Evolutionary conservation across 257 asterid species (phyloP), one percentile per base, ranked within the genome.

Genomic region (Rauvolfia tetraphylla): DNA sequence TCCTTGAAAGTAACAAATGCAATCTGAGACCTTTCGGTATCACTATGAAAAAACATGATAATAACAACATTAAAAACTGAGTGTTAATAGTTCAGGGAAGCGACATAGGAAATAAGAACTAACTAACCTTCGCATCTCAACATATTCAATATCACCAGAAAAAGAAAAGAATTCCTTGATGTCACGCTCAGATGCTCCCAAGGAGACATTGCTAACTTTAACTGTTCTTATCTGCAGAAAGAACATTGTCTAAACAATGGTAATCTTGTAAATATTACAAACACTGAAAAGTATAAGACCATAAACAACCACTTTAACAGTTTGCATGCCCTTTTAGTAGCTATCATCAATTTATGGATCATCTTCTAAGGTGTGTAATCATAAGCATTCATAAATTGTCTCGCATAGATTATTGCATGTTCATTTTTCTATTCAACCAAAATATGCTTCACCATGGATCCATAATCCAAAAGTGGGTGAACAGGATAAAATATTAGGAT

Each of bases 1-100:
- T 95, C 98, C 87, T 90, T 92, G 90, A 95, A 92, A 54, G 98
- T 92, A 58, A 95, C 99, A 86, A 78, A 94, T 73, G 98, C 98
- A 84, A 85, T 83, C 85, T 94, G 98, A 51, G 89, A 89, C 76
- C 90, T 86, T 79, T 85, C 97, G n/a, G 98, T 91, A 72, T 89
- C 95, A 85, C 99, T 94, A 81, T 80, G 85, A 33, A 56, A 67
- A 72, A 53, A 83, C 68, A 51, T 33, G 74, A 54, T 20, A 68
- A n/a, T 10, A 22, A 34, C 54, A 66, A 61, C 22, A 70, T 73
- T 25, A 73, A 68, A 23, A 71, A 18, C 27, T 51, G 48, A 61
- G 33, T 46, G 33, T 31, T 61, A 27, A 12, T 13, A 66, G 72
- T 23, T 22, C 7, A 20, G 18, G 6, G 54, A 78, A 23, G 62